phyloP scores from a whole-genome alignment of 2,329 filamentous ascomycete genomes.

The Fusarium tjaetaba region DNA sequence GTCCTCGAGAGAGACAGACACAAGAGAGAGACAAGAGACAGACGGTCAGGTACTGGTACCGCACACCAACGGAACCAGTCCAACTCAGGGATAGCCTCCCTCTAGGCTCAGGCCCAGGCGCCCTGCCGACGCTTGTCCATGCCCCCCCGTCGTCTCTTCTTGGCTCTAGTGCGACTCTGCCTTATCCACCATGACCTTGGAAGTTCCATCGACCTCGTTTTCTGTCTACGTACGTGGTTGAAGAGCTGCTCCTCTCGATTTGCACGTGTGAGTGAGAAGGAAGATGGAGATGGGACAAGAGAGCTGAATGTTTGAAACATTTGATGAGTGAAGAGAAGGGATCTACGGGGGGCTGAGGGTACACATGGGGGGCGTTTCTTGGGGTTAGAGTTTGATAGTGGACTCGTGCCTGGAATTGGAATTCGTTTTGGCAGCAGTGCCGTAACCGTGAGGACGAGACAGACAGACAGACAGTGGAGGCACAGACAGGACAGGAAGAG shows the following conservation, averaged over 20 bases:
- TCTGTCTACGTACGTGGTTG: slow-evolving; percentile 20
- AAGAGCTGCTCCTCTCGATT: slow-evolving; percentile 17
- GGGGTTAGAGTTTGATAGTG: slow-evolving; percentile 21
- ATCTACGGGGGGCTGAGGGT: neutral
- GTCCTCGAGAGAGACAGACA: neutral
- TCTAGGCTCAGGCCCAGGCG: slow-evolving; percentile 38
- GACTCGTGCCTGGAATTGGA: slow-evolving; percentile 29
- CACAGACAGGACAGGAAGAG: neutral
- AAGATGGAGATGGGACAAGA: neutral
- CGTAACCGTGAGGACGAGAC: neutral
- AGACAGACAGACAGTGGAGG: neutral
- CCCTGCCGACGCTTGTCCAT: slow-evolving; percentile 38
- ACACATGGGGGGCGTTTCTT: neutral
- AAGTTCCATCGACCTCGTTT: slow-evolving; percentile 24
- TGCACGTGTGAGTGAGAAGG: neutral
- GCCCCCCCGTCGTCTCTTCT: slow-evolving; percentile 29
- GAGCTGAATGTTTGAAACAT: slow-evolving; percentile 19
- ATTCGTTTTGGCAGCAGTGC: slow-evolving; percentile 13
- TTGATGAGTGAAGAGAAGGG: neutral
- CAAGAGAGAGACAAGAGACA: neutral
- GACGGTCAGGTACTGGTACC: slow-evolving; percentile 16
- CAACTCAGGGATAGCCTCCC: slow-evolving; percentile 26
- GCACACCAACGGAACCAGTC: slow-evolving; percentile 1
- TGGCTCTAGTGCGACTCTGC: slow-evolving; percentile 32
- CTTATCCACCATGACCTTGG: slow-evolving; percentile 28